These are phyloP conservation scores for Kokia cookei DNA, from an alignment of 441 rosid species.

Conservation along the genomic window DNA sequence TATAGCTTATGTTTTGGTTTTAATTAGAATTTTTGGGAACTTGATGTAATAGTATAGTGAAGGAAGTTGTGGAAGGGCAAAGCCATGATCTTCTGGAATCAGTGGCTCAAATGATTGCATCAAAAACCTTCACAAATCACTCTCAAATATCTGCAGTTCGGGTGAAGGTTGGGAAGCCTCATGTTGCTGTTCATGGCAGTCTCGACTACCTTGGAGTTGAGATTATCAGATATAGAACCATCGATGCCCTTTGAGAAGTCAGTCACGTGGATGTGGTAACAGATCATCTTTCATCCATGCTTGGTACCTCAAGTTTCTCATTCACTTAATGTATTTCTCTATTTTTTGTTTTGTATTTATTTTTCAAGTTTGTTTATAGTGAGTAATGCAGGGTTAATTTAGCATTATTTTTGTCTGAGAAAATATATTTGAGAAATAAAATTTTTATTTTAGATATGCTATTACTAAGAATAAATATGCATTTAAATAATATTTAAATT, in stretches of 20 bases:
- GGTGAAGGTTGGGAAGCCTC: slow-evolving; percentile 77
- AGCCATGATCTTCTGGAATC: slow-evolving; percentile 69
- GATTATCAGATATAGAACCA: slow-evolving; percentile 47
- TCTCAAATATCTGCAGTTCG: slow-evolving; percentile 52
- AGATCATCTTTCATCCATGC: too few species aligned
- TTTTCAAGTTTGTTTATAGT: too few species aligned
- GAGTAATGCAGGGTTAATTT: too few species aligned
- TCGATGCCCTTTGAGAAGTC: background rate
- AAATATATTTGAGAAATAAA: too few species aligned
- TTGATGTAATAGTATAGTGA: slow-evolving; percentile 46
- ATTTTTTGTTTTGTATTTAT: too few species aligned
- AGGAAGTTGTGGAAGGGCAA: slow-evolving; percentile 56
- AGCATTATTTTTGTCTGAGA: too few species aligned
- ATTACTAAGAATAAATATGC: too few species aligned
- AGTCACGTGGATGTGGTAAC: too few species aligned
- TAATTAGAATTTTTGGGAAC: background rate
- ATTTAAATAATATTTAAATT: too few species aligned
- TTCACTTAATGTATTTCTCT: too few species aligned
- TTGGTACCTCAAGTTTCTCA: too few species aligned
- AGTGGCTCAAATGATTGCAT: slow-evolving; percentile 64
- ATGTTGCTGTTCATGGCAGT: slow-evolving; percentile 63
- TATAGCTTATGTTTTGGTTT: background rate
- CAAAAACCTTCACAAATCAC: slow-evolving; percentile 39
- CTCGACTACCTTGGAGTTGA: slow-evolving; percentile 81
- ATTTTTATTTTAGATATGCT: too few species aligned